phyloP scores from a whole-genome alignment of 2,329 filamentous ascomycete genomes.

The Cladophialophora carrionii region DNA sequence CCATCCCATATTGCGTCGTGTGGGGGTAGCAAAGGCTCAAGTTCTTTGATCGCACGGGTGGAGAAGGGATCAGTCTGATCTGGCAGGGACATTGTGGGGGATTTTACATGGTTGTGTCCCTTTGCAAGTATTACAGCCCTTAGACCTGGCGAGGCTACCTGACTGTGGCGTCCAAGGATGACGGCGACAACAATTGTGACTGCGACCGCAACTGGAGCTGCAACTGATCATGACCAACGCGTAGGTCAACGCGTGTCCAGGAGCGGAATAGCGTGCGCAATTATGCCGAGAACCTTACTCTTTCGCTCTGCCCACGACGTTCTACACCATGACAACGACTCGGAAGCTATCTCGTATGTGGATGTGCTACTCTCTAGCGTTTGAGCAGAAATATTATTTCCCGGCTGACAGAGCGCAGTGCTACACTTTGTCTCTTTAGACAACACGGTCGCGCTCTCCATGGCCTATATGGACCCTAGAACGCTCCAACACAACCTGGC shows the following conservation, averaged over 20 bases:
- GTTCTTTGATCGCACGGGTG: conserved; percentile 8
- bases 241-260: background rate
- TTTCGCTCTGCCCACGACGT: no score
- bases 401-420: no score
- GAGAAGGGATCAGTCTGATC: conserved; percentile 23
- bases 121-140: no score
- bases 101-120: conserved; percentile 14
- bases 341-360: no score
- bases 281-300: background rate
- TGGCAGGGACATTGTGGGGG: conserved; percentile 20
- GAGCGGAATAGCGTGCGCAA: background rate
- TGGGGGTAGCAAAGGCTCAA: background rate
- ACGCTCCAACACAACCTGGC: no score
- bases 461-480: no score
- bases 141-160: background rate
- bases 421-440: no score
- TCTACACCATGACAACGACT: no score
- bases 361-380: no score
- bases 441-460: no score
- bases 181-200: background rate
- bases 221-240: background rate
- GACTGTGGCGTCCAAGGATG: background rate
- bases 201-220: background rate
- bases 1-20: conserved; percentile 30
- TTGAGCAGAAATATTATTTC: no score